A percentile compares a stretch with the other conserved stretches of the same genome.
phyloP scores from a whole-genome alignment of 2,329 filamentous ascomycete genomes.

The Acarospora socialis region DNA sequence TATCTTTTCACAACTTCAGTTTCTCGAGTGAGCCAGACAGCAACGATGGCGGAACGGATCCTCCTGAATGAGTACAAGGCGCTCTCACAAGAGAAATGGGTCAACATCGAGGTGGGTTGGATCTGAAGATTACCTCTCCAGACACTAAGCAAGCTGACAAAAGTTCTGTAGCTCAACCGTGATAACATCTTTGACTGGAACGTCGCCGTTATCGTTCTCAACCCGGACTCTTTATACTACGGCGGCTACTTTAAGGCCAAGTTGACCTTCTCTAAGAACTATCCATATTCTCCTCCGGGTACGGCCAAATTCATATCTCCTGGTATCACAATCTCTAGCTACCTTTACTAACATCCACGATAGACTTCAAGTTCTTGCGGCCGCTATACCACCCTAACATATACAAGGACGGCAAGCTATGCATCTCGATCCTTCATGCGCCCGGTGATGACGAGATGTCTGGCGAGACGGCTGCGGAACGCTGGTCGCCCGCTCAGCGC shows the following conservation, averaged over 20 bases:
- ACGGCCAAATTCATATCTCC: constrained; percentile 15
- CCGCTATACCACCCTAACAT: constrained; percentile 88
- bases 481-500: constrained; percentile 87
- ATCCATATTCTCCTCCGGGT: constrained; percentile 73
- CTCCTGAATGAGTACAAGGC: constrained; percentile 79
- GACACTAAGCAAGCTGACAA: constrained; percentile 9
- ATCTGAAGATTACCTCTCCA: constrained; percentile 5
- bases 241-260: constrained; percentile 84
- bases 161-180: constrained; percentile 49
- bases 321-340: constrained; percentile 1
- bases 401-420: constrained; percentile 77
- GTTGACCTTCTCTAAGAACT: constrained; percentile 78
- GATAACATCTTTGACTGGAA: constrained; percentile 81
- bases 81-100: constrained; percentile 82
- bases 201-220: constrained; percentile 80
- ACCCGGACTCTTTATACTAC: constrained; percentile 80
- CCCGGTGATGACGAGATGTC: constrained; percentile 89
- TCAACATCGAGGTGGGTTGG: constrained; percentile 61
- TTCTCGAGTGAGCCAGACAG: too few relatives aligned
- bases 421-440: constrained; percentile 89
- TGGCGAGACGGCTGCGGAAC: constrained; percentile 75
- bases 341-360: constrained; percentile 5
- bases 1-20: too few relatives aligned
- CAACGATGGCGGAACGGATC: constrained; percentile 53
- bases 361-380: constrained; percentile 66